Conservation (phyloP, 805 yeast species). For the Monosporozyma yasuniensis region DNA sequence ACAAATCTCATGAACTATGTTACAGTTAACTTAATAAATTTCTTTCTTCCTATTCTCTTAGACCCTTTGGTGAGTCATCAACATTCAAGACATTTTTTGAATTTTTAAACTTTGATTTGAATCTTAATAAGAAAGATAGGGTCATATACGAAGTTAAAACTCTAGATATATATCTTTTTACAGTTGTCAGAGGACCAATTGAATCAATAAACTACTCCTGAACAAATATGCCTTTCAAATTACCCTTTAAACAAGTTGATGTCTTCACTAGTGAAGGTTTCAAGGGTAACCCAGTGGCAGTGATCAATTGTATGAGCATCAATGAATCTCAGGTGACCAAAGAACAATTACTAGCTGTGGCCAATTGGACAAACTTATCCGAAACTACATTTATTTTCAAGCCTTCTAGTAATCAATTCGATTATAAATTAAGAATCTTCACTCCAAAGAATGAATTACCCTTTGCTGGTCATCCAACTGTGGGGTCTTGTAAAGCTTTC, state of each 20-base stretch:
- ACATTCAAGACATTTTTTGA: too few relatives aligned
- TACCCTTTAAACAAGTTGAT: constrained; percentile 32
- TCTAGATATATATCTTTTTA: too few relatives aligned
- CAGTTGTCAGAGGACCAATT: too few relatives aligned
- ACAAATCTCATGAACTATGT: too few relatives aligned
- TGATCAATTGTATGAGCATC: constrained; percentile 22
- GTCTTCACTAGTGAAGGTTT: constrained; percentile 31
- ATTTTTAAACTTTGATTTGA: too few relatives aligned
- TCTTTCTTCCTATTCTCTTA: too few relatives aligned
- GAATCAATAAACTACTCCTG: too few relatives aligned
- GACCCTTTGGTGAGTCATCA: too few relatives aligned
- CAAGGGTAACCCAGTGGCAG: constrained; percentile 51
- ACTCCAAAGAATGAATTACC: constrained; percentile 41
- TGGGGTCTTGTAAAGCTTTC: constrained; percentile 44
- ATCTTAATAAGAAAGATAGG: too few relatives aligned
- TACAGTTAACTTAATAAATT: too few relatives aligned
- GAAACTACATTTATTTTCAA: constrained; percentile 46
- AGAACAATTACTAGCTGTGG: constrained; percentile 38
- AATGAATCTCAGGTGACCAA: constrained; percentile 23
- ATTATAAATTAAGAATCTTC: constrained; percentile 44
- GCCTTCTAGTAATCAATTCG: constrained; percentile 33
- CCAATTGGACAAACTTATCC: constrained; percentile 53
- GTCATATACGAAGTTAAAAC: too few relatives aligned
- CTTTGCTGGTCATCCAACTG: constrained; percentile 59
- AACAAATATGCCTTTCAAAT: constrained; percentile 9